phyloP scores from a whole-genome alignment of 192 early-diverging fungal species.

The Rhizoclosmatium sp. region DNA sequence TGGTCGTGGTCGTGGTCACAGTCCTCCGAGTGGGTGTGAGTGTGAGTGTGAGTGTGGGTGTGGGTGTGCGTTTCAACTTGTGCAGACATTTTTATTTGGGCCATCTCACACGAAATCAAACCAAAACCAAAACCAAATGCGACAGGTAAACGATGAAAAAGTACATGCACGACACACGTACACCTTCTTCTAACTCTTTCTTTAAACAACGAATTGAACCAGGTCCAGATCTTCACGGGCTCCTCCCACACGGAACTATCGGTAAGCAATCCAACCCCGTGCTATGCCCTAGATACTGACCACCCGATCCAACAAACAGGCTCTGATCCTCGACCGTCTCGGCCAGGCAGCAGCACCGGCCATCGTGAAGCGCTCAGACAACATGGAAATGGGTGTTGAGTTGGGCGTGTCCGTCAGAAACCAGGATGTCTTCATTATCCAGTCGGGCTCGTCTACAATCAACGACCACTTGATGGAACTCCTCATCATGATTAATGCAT shows the following conservation, averaged over 20 bases:
- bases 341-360: constrained; percentile 79
- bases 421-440: constrained; percentile 96
- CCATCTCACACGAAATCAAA: neutral
- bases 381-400: constrained; percentile 93
- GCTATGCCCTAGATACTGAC: neutral
- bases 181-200: neutral
- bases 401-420: constrained; percentile 95
- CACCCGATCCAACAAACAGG: constrained; percentile 8
- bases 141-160: neutral
- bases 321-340: constrained; percentile 80
- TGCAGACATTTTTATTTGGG: too few species aligned
- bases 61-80: neutral
- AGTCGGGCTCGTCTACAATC: constrained; percentile 81
- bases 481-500: constrained; percentile 97
- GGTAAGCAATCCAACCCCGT: neutral
- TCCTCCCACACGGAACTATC: constrained; percentile 93
- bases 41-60: constrained; percentile 3
- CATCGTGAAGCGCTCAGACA: constrained; percentile 77
- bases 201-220: constrained; percentile 5
- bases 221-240: constrained; percentile 92
- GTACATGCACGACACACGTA: neutral
- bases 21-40: constrained; percentile 24
- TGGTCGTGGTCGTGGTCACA: constrained; percentile 2
- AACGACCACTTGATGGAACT: constrained; percentile 95
- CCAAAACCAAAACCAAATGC: neutral